Evolutionary conservation across 2,329 filamentous ascomycete species (phyloP).

Genomic region (Rugonectria rugulosa): DNA sequence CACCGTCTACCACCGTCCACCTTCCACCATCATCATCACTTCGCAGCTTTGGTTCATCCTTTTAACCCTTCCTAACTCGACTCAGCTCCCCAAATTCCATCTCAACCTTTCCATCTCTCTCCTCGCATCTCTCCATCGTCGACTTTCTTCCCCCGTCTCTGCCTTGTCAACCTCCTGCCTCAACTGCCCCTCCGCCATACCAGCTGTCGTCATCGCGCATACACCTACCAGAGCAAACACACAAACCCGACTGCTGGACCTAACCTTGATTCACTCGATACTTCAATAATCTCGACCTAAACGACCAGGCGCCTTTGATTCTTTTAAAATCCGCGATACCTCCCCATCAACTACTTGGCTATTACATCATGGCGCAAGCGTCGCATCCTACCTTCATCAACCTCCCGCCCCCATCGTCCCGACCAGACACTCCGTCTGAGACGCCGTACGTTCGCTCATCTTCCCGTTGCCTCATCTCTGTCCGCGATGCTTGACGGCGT

Average conservation of each 20-base stretch:
- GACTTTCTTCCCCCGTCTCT: not conserved
- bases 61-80: not conserved
- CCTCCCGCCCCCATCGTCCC: conserved; percentile 81
- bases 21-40: no score
- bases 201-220: conserved; percentile 13
- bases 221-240: not conserved
- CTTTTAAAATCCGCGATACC: not conserved
- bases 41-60: no score
- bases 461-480: conserved; percentile 1
- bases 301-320: not conserved
- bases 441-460: conserved; percentile 73
- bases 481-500: conserved; percentile 16
- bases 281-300: not conserved
- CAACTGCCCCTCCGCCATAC: conserved; percentile 2
- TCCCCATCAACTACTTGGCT: conserved; percentile 7
- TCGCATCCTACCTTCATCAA: conserved; percentile 77
- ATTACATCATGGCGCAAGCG: conserved; percentile 48
- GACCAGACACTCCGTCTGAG: conserved; percentile 86
- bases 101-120: not conserved
- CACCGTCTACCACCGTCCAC: no score
- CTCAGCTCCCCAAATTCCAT: not conserved
- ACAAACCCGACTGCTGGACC: no score
- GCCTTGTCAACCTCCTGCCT: not conserved
- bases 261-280: no score
- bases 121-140: not conserved